Evolutionary conservation across 441 rosid genomes (phyloP).

Genomic region (Corymbia citriodora): DNA sequence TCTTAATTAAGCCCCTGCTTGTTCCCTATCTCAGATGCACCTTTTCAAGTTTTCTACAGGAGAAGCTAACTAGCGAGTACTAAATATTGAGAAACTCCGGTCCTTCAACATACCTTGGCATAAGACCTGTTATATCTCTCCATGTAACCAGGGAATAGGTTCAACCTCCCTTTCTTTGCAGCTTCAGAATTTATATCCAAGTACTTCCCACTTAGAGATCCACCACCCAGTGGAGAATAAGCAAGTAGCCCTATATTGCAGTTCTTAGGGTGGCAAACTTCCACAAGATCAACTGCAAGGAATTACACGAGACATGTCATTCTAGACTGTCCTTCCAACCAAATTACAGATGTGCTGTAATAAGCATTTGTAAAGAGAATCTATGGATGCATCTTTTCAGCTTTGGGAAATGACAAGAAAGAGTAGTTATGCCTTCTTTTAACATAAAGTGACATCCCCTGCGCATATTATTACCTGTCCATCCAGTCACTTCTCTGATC

Average conservation of each 20-base stretch:
- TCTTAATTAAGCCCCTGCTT: not conserved
- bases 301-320: not conserved
- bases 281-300: slow-evolving; percentile 74
- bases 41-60: not conserved
- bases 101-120: slow-evolving; percentile 47
- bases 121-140: slow-evolving; percentile 70
- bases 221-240: slow-evolving; percentile 84
- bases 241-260: slow-evolving; percentile 80
- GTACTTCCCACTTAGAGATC: slow-evolving; percentile 74
- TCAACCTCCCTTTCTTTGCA: slow-evolving; percentile 67
- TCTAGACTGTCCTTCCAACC: not conserved
- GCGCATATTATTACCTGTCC: not conserved
- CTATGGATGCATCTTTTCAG: not conserved
- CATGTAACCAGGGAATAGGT: slow-evolving; percentile 88
- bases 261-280: slow-evolving; percentile 87
- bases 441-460: not conserved
- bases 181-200: slow-evolving; percentile 45
- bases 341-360: not conserved
- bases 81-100: not conserved
- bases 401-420: not conserved
- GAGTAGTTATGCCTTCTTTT: not conserved
- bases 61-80: not conserved
- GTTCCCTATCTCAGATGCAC: not conserved
- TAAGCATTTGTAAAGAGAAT: not conserved
- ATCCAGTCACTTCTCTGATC: not conserved